These are phyloP conservation scores for Phytophthora fragariaefolia DNA, from an alignment of 352 stramenopile genomes.

Conservation along the genomic window DNA sequence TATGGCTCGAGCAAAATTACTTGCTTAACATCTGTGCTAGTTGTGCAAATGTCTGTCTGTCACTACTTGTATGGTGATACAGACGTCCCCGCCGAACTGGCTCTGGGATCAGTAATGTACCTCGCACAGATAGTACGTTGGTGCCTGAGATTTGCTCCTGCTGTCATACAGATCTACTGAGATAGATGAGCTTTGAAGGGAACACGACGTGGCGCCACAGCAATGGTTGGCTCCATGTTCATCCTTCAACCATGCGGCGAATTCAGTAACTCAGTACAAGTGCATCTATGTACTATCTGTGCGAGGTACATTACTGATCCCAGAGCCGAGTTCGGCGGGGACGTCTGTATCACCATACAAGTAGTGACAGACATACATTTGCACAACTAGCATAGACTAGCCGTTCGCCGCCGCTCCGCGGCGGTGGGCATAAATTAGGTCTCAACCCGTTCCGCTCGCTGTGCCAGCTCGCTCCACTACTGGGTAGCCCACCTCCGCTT, in stretches of 20 bases:
- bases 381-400: background rate
- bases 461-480: too few relatives aligned
- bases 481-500: too few relatives aligned
- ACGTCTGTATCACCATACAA: background rate
- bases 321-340: background rate
- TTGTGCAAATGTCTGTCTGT: background rate
- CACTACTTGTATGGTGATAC: background rate
- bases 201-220: background rate
- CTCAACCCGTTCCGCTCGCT: too few relatives aligned
- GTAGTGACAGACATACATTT: background rate
- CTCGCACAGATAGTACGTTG: background rate
- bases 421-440: too few relatives aligned
- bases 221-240: background rate
- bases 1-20: too few relatives aligned
- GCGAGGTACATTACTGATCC: background rate
- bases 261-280: too few relatives aligned
- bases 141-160: background rate
- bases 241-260: background rate
- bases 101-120: background rate
- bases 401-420: too few relatives aligned
- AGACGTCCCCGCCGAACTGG: background rate
- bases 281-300: background rate
- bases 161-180: background rate
- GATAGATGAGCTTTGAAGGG: background rate
- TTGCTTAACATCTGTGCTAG: background rate